Evolutionary conservation across 2,329 filamentous ascomycete genomes (phyloP).

Genomic region (Diaporthe sp.): DNA sequence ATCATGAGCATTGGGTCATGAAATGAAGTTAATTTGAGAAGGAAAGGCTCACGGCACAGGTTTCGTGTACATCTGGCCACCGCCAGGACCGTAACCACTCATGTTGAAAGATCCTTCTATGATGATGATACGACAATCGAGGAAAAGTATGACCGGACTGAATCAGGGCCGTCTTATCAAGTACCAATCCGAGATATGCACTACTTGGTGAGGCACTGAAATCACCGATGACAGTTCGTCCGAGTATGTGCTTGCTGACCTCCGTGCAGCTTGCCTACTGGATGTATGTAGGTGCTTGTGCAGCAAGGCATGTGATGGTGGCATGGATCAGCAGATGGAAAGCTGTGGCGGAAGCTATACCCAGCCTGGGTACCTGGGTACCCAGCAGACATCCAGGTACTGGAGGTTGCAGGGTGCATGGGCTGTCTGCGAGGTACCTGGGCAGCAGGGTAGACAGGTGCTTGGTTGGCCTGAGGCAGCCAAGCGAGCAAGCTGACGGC

Average conservation of each 20-base stretch:
- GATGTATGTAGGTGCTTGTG: slow-evolving; percentile 4
- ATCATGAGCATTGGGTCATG: slow-evolving; percentile 1
- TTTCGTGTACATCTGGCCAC: slow-evolving; percentile 47
- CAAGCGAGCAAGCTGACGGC: slow-evolving; percentile 20
- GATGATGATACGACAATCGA: neutral
- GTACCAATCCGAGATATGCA: neutral
- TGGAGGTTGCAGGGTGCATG: slow-evolving; percentile 27
- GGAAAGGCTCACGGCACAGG: slow-evolving; percentile 49
- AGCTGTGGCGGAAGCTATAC: slow-evolving; percentile 28
- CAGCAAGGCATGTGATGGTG: slow-evolving; percentile 4
- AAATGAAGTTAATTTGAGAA: neutral
- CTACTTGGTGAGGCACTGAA: neutral
- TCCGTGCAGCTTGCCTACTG: slow-evolving; percentile 7
- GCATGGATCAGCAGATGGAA: slow-evolving; percentile 31
- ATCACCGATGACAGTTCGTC: neutral
- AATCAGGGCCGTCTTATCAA: neutral
- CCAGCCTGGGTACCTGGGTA: neutral
- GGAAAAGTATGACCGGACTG: neutral
- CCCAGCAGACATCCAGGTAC: slow-evolving; percentile 2
- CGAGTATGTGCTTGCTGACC: slow-evolving; percentile 7
- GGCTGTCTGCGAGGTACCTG: slow-evolving; percentile 5
- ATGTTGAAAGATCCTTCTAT: slow-evolving; percentile 40
- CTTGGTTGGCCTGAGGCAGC: slow-evolving; percentile 26
- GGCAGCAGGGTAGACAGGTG: neutral
- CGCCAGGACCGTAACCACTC: slow-evolving; percentile 50